A percentile compares a stretch with the other conserved stretches of the same genome.
Conservation (phyloP, 805 yeast species). For the Nakazawaea anatomiae region DNA sequence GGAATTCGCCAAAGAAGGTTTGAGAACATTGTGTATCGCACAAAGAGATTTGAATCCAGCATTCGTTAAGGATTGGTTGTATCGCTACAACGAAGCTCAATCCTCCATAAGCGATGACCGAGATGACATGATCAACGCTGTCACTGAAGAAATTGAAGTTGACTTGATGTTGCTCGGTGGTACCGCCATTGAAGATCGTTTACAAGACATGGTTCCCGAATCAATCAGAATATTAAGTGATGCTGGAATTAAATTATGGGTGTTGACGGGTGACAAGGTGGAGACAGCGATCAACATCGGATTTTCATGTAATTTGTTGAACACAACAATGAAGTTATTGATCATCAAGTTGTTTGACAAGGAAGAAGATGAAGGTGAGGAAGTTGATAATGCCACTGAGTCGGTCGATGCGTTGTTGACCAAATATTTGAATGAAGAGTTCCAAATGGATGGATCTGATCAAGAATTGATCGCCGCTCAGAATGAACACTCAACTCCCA, state of each 20-base stretch:
- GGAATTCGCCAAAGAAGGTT: constrained; percentile 76
- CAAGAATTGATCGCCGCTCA: constrained; percentile 53
- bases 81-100: constrained; percentile 57
- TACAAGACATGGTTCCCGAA: constrained; percentile 85
- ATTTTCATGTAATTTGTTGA: constrained; percentile 73
- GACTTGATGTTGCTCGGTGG: constrained; percentile 68
- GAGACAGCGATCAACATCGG: constrained; percentile 88
- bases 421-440: constrained; percentile 48
- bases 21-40: constrained; percentile 77
- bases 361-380: constrained; percentile 29
- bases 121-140: constrained; percentile 68
- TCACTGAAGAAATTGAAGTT: constrained; percentile 68
- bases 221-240: constrained; percentile 61
- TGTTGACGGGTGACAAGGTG: constrained; percentile 82
- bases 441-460: constrained; percentile 51
- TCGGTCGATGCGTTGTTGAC: constrained; percentile 43
- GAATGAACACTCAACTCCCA: constrained; percentile 61
- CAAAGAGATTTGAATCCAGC: constrained; percentile 62
- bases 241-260: constrained; percentile 85
- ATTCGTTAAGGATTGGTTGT: constrained; percentile 55
- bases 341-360: constrained; percentile 57
- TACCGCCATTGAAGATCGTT: constrained; percentile 80
- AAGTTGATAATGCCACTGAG: constrained; percentile 16
- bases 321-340: constrained; percentile 69
- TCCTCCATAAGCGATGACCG: constrained; percentile 54